phyloP scores from a whole-genome alignment of 208 protist species.

The Acanthamoeba polyphaga region DNA sequence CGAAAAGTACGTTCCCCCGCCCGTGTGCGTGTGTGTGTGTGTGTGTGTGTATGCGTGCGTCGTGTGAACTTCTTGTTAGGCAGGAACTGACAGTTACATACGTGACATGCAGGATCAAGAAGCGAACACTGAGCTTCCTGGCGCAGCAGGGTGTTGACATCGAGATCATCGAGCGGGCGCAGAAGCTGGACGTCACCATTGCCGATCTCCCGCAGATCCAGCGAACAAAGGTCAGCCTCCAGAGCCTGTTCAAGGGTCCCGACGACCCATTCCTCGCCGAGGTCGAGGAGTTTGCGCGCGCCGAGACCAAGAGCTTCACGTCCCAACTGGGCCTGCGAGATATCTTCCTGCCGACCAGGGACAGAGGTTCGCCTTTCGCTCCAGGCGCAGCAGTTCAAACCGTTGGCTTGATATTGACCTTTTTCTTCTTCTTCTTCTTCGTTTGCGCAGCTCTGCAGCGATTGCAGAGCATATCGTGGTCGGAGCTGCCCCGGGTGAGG shows the following conservation, averaged over 20 bases:
- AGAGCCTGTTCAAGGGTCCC: conserved; percentile 17
- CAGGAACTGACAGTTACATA: too few species aligned
- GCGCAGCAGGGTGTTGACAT: conserved; percentile 58
- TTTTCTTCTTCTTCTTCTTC: neutral
- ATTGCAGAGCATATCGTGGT: conserved; percentile 45
- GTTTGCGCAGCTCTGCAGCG: neutral
- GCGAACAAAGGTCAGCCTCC: conserved; percentile 3
- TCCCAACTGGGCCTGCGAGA: conserved; percentile 29
- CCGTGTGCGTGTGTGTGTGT: neutral
- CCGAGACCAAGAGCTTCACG: conserved; percentile 31
- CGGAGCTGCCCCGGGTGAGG: conserved; percentile 9
- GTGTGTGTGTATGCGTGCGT: neutral
- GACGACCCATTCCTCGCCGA: conserved; percentile 42
- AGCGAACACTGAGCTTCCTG: conserved; percentile 37
- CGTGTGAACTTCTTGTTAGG: too few species aligned
- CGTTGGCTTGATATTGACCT: too few species aligned
- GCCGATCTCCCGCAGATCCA: conserved; percentile 43
- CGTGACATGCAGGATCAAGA: neutral
- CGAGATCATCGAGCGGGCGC: conserved; percentile 23
- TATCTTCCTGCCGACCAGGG: conserved; percentile 45
- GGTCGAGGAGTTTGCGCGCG: neutral
- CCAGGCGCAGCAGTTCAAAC: neutral
- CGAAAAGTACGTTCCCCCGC: neutral
- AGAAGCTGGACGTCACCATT: conserved; percentile 48
- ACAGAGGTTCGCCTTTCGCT: neutral